Conservation (phyloP, 805 yeast genomes). For the Candida lessepsii region DNA sequence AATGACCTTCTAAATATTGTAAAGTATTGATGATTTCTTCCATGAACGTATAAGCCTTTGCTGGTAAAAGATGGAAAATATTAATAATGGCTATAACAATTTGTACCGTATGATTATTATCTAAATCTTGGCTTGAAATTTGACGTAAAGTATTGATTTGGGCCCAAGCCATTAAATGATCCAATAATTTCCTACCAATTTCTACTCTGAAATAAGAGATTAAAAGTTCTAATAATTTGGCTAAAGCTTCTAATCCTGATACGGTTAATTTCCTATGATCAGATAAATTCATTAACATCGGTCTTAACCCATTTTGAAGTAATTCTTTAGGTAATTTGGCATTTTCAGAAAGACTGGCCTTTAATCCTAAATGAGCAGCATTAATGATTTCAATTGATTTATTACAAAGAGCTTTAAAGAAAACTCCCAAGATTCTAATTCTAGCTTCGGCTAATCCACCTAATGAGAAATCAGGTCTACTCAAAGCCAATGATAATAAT, state of each 20-base stretch:
- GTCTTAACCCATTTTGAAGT: constrained; percentile 91
- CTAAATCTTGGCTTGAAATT: constrained; percentile 76
- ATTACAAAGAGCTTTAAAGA: constrained; percentile 88
- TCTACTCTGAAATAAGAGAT: constrained; percentile 95
- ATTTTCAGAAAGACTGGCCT: constrained; percentile 78
- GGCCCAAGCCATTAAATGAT: constrained; percentile 95
- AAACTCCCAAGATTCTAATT: constrained; percentile 84
- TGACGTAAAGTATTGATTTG: constrained; percentile 74
- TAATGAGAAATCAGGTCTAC: constrained; percentile 78
- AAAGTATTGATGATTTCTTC: constrained; percentile 79
- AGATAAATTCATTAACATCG: constrained; percentile 91
- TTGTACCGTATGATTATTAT: constrained; percentile 76
- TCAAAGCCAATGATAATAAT: constrained; percentile 75
- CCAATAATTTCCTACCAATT: constrained; percentile 88
- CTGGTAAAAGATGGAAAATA: constrained; percentile 87
- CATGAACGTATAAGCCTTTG: constrained; percentile 88
- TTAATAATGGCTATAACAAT: constrained; percentile 88
- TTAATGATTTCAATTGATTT: constrained; percentile 83
- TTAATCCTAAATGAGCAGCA: constrained; percentile 89
- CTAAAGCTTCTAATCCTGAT: constrained; percentile 86
- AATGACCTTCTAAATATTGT: constrained; percentile 72
- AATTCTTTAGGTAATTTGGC: constrained; percentile 90
- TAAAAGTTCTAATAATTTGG: constrained; percentile 77
- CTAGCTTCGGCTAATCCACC: constrained; percentile 77
- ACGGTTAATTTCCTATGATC: constrained; percentile 90